Evolutionary conservation across 139 green algal genomes (phyloP).

Genomic region (Closterium sp.): DNA sequence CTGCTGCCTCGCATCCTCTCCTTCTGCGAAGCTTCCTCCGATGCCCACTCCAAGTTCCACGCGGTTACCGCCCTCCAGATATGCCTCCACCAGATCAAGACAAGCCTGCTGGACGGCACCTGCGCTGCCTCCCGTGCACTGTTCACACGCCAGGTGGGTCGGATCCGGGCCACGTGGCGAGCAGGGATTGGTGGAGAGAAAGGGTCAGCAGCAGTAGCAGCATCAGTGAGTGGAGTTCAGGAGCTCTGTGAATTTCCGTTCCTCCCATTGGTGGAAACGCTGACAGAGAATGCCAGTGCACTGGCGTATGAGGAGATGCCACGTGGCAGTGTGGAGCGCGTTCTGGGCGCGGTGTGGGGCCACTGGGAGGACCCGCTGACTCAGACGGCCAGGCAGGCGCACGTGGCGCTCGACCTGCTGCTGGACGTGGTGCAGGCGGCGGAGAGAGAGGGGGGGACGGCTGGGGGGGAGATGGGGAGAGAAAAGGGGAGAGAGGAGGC

Average conservation of each 20-base stretch:
- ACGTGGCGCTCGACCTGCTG: conserved; percentile 47
- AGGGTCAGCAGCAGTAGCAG: not conserved
- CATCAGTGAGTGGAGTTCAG: not conserved
- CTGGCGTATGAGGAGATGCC: conserved; percentile 19
- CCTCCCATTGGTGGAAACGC: not conserved
- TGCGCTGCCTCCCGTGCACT: not conserved
- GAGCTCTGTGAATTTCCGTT: not conserved
- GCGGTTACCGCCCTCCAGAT: conserved; percentile 46
- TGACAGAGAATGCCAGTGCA: not conserved
- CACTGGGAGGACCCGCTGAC: conserved; percentile 59
- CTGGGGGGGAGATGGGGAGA: not conserved
- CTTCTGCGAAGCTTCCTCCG: conserved; percentile 27
- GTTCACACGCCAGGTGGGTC: not conserved
- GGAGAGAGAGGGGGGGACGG: not conserved
- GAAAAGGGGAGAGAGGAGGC: not conserved
- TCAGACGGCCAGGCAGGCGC: conserved; percentile 54
- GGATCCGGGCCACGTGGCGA: not conserved
- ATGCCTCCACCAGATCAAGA: conserved; percentile 51
- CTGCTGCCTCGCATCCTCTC: conserved; percentile 40
- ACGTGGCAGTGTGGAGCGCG: not conserved
- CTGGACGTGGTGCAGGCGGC: not conserved
- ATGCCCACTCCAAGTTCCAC: conserved; percentile 52
- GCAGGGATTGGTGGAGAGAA: not conserved
- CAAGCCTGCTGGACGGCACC: conserved; percentile 17
- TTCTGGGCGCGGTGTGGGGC: conserved; percentile 51